Base-by-base conservation (phyloP, 2,329 filamentous ascomycete species). In the Beauveria pseudobassiana region DNA sequence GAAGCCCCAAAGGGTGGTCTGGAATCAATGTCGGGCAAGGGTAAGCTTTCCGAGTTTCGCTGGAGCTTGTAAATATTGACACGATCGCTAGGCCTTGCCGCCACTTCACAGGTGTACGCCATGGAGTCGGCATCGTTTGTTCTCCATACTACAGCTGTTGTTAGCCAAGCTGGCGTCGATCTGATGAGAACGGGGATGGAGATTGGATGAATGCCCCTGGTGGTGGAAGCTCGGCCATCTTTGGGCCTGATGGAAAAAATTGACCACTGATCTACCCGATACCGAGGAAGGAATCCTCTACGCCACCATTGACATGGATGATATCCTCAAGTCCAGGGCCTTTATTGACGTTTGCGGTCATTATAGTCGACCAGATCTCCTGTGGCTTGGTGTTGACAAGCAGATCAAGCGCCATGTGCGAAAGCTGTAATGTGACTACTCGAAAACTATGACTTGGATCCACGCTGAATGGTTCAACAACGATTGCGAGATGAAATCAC, bases 261-360 rank as follows among this genome's bases (percentile, higher is more conserved):
- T 55, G 22, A 55, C 38, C 5, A 3, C 16, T 8, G 52, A 55
- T 6, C n/a, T 55, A 4, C 52, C 38, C 22, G 34, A 55, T 22
- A 7, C n/a, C 52, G 38, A 55, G 7, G 82, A 85, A 65, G 75
- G 77, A 5, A 76, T 84, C 12, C 61, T 84, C 7, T 78, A 75
- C 61, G 80, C 80, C 0, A 79, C 84, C 62, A 66, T 84, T 52
- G 77, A 83, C 43, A 67, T 85, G 59, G 69, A 74, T n/a, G 72
- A 74, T 49, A 73, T 76, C 7, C 72, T 76, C n/a, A 70, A 73
- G 26, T 73, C 74, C 0, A 71, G 74, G 38, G 72, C 72, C 0
- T 76, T 77, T 52, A 71, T 76, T 18, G 76, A 78, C 57, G 74
- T 76, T 40, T 69, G 66, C 0, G 69, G 70, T 0, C 72, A 73